Evolutionary conservation across 2,329 filamentous ascomycete species (phyloP), one percentile per base, ranked within the genome.

Genomic region (Xylaria sp.): DNA sequence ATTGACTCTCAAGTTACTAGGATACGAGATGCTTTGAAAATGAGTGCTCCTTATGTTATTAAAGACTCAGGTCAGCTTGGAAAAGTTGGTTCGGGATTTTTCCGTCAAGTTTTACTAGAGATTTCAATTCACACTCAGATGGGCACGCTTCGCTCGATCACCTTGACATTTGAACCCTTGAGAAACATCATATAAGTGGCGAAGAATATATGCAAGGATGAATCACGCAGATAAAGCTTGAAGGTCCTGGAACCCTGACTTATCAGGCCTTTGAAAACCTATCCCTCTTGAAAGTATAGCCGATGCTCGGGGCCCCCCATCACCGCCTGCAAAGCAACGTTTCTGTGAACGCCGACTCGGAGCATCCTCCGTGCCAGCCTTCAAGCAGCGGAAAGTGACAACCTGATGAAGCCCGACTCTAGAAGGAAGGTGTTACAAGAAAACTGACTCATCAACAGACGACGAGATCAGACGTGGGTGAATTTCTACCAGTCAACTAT

Each of bases 381-480:
- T 54, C 28, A 10, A 36, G 51, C 28, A 36, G 51, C 6, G 28
- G 3, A 36, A 54, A 20, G 49, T 54, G 17, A 36, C 6, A 38
- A 23, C 33, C 15, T 23, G n/a, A 36, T 11, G 51, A 56, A 31
- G 10, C n/a, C 11, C 17, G 13, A 2, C 23, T 56, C 33, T 15
- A 38, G 3, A 56, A 56, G n/a, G 53, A 56, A 56, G 53, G 53
- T 56, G 53, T 38, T 38, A 56, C 53, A 31, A 13, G 10, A 33
- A 10, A 33, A 31, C n/a, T 38, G 31, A 53, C 26, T 38, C 51
- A 36, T 7, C 15, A 23, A 38, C 6, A 38, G n/a, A n/a, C n/a
- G 11, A 31, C 13, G n/a, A 15, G 17, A 56, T 36, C 6, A 13
- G 15, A 56, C 53, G 53, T 56, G 53, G 53, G n/a, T 38, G 53